These are phyloP conservation scores for Acer yangbiense DNA, from an alignment of 345 rosid species.

Conservation along the genomic window DNA sequence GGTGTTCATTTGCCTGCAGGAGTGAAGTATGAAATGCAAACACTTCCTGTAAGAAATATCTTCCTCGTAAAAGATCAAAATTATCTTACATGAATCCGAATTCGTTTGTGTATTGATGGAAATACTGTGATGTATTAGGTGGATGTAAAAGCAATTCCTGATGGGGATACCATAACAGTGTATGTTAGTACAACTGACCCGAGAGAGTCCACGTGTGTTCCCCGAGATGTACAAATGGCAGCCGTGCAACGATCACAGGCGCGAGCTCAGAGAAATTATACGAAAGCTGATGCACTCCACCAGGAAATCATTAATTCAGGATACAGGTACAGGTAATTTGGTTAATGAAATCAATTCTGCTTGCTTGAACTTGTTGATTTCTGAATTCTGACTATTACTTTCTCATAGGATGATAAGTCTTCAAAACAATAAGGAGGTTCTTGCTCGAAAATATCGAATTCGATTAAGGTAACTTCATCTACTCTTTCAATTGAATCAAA, in stretches of 20 bases:
- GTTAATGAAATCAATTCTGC: background rate
- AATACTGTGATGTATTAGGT: conserved; percentile 52
- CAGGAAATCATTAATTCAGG: conserved; percentile 60
- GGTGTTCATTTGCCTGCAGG: conserved; percentile 53
- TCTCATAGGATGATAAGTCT: conserved; percentile 43
- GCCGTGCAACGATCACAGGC: conserved; percentile 64
- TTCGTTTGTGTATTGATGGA: conserved; percentile 4
- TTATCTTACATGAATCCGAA: background rate
- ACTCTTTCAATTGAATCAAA: background rate
- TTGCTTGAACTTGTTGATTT: background rate
- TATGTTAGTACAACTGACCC: conserved; percentile 63
- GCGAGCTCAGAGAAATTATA: conserved; percentile 55
- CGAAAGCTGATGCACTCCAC: conserved; percentile 62
- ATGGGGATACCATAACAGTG: conserved; percentile 80
- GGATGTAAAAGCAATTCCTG: conserved; percentile 69
- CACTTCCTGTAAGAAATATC: conserved; percentile 64
- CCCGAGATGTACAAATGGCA: conserved; percentile 56
- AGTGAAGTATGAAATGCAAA: conserved; percentile 56
- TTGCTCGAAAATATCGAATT: conserved; percentile 74
- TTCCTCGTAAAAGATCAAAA: background rate
- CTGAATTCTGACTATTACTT: background rate
- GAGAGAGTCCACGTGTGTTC: conserved; percentile 61
- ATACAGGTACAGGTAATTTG: conserved; percentile 74
- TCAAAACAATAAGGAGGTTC: conserved; percentile 58
- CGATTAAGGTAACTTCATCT: conserved; percentile 50